Base-by-base conservation (phyloP, 1,284 basidiomycete species). In the Mycosarcoma maydis region DNA sequence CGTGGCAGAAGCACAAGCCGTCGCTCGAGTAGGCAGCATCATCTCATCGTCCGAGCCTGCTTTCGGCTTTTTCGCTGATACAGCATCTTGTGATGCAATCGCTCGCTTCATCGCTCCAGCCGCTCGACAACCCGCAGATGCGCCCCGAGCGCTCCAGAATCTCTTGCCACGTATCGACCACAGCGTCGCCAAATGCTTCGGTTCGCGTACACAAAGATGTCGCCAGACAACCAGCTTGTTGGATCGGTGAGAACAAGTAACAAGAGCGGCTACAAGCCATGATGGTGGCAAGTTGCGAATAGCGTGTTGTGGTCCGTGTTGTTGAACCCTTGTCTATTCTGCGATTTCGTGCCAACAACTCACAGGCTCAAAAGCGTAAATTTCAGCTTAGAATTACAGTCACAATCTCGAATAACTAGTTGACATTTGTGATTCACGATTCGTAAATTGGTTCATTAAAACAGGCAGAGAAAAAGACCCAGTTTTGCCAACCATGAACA, bases 71-170 rank as follows among this genome's bases (percentile, higher is more conserved):
- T 65, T 65, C 4, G 37, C 17, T n/a, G 49, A 22, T 6, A 13
- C 13, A 34, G 19, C 19, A 6, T 34, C 30, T 10, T 37, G 38
- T n/a, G 34, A 3, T 8, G 33, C 42, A 4, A 56, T 24, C 20
- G 55, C 40, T 13, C 61, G 61, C 40, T 65, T 65, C 61, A 65
- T 57, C 38, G 38, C 43, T 10, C 26, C 8, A 4, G 38, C 16
- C 6, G 33, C 47, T 36, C 41, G 20, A 38, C 22, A 34, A 20
- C 29, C 42, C 36, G 40, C 29, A 34, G 37, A 41, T 38, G 50
- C 61, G 45, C 54, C 26, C 6, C 17, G 9, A 32, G 40, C 49
- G 60, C 50, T 27, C 6, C 41, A 17, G 20, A 29, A 8, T n/a
- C 3, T 27, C 14, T 24, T 6, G 24, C n/a, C 14, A 24, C 17